Base-by-base conservation (phyloP, 208 protist species). In the Leishmania arabica region DNA sequence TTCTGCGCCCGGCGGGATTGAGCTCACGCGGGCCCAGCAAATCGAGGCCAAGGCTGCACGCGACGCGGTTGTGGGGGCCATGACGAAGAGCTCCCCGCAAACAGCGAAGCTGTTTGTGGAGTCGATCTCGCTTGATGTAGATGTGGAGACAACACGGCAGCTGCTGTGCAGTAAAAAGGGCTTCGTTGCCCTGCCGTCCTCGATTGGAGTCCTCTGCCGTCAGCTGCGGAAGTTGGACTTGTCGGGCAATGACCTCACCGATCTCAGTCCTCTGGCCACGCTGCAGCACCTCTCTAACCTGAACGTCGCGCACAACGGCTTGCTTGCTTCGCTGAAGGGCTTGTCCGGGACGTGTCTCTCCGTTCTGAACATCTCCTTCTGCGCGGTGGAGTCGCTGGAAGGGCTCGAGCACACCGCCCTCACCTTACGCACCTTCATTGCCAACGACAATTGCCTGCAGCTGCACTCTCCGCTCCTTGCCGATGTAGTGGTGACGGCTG, bases 381-480 rank as follows among this genome's bases (percentile, higher is more conserved):
- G 93, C 78, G 85, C 82, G 0, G 77, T 97, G 34, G 69, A 70
- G 37, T 95, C 90, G 13, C 83, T 97, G 15, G 78, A 76, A 47
- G 95, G 95, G 19, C 78, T 97, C 4, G 86, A 92, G 85, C 90
- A 83, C 37, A 90, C 90, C 69, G 79, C 84, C 1, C 47, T 79
- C 53, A 92, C 92, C 0, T 85, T 97, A 42, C 87, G 88, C 49
- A 91, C 95, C 1, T 81, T 97, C 37, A 90, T 97, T n/a, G 91
- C 89, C 56, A 97, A 95, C 82, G 91, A 97, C 74, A 97, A 96
- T 60, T 37, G 88, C n/a, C 74, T 97, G 53, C 68, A 87, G 15
- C 78, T 97, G 0, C 83, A 88, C 45, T 89, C 93, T 0, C 90
- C 91, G 2, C 24, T 84, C 42, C 70, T 84, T 19, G 76, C 11